Conservation (phyloP, 768 basidiomycete species). For the Lactarius akahatsu region DNA sequence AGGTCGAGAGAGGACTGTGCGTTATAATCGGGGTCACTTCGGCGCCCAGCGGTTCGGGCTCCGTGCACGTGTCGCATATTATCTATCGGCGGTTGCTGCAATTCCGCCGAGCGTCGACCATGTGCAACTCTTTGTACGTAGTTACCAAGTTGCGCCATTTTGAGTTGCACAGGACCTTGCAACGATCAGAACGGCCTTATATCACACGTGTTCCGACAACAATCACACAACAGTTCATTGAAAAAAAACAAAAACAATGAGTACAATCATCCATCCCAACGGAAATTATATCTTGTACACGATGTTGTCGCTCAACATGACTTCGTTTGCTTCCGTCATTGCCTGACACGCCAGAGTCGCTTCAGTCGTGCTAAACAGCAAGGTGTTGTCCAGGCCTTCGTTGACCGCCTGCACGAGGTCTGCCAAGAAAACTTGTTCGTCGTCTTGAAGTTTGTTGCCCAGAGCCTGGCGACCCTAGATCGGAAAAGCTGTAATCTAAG, state of each 20-base stretch:
- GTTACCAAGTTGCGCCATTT: background rate
- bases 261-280: background rate
- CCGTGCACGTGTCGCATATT: background rate
- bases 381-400: constrained; percentile 62
- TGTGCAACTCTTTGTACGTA: background rate
- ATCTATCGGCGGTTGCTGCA: background rate
- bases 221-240: background rate
- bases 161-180: background rate
- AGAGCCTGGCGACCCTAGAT: constrained; percentile 66
- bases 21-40: constrained; percentile 24
- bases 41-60: background rate
- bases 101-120: background rate
- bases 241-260: background rate
- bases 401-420: constrained; percentile 76
- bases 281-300: constrained; percentile 71
- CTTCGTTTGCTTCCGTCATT: constrained; percentile 79
- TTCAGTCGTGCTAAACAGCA: constrained; percentile 79
- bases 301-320: constrained; percentile 86
- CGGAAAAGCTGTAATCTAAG: constrained; percentile 79
- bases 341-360: constrained; percentile 66
- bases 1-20: constrained; percentile 45
- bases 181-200: background rate
- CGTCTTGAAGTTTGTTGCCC: constrained; percentile 67
- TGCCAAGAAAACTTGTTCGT: constrained; percentile 71
- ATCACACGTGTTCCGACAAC: background rate